phyloP scores from a whole-genome alignment of 768 basidiomycete species.

The Scleroderma bovista region DNA sequence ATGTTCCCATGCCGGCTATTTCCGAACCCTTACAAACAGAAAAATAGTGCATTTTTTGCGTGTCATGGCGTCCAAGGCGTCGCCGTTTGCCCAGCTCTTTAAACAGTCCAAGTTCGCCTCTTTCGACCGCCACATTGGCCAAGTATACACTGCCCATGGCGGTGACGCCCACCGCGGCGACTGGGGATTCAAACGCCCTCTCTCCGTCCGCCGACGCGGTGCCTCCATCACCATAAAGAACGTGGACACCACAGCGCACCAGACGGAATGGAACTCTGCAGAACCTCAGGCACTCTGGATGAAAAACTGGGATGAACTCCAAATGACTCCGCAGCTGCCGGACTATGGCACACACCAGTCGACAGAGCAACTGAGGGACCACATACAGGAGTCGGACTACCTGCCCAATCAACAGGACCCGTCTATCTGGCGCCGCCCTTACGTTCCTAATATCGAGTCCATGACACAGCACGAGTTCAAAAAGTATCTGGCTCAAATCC shows the following conservation, averaged over 20 bases:
- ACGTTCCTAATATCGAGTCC: constrained; percentile 48
- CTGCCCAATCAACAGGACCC: constrained; percentile 12
- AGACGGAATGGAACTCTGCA: constrained; percentile 71
- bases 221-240: constrained; percentile 61
- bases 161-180: constrained; percentile 72
- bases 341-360: constrained; percentile 1
- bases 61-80: constrained; percentile 21
- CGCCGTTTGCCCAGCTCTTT: constrained; percentile 71
- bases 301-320: constrained; percentile 58
- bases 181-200: constrained; percentile 83
- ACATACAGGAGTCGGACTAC: constrained; percentile 23
- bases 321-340: constrained; percentile 10
- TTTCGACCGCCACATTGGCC: constrained; percentile 70
- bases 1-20: constrained; percentile 22
- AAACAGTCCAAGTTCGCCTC: constrained; percentile 79
- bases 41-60: background rate
- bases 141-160: constrained; percentile 68
- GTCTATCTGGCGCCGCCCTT: constrained; percentile 17
- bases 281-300: constrained; percentile 65
- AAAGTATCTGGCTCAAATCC: constrained; percentile 53
- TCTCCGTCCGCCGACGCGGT: constrained; percentile 58
- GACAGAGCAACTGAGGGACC: constrained; percentile 14
- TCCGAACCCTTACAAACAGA: constrained; percentile 10
- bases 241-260: constrained; percentile 69
- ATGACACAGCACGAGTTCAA: constrained; percentile 59